Evolutionary conservation across 805 yeast genomes (phyloP).

Genomic region (Zygosaccharomyces rouxii): DNA sequence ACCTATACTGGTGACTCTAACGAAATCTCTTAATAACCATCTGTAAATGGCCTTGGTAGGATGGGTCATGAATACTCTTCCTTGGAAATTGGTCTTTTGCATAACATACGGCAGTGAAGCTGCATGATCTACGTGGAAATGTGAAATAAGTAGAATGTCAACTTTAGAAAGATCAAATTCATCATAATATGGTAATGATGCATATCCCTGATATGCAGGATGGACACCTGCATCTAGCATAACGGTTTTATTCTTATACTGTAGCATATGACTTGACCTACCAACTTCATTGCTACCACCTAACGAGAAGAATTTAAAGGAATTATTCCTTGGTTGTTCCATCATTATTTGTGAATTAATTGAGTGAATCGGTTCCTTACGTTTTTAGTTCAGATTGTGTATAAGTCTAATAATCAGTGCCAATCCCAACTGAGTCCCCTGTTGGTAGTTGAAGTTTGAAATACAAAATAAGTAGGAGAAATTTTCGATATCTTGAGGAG

Average conservation of each 20-base stretch:
- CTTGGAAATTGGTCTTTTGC: slow-evolving; percentile 93
- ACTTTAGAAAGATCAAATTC: slow-evolving; percentile 86
- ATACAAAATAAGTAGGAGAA: background rate
- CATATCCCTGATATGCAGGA: slow-evolving; percentile 87
- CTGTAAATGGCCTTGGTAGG: slow-evolving; percentile 97
- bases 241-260: slow-evolving; percentile 87
- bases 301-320: slow-evolving; percentile 71
- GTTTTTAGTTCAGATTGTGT: background rate
- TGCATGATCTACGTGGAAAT: slow-evolving; percentile 96
- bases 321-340: slow-evolving; percentile 20
- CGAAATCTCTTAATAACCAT: slow-evolving; percentile 93
- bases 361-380: too few species aligned
- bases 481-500: background rate
- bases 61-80: slow-evolving; percentile 97
- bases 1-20: slow-evolving; percentile 70
- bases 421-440: slow-evolving; percentile 9
- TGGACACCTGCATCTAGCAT: slow-evolving; percentile 99
- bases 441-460: slow-evolving; percentile 4
- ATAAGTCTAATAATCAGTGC: background rate
- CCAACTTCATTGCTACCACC: slow-evolving; percentile 99
- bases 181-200: slow-evolving; percentile 92
- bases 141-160: slow-evolving; percentile 83
- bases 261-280: slow-evolving; percentile 87
- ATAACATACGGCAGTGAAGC: slow-evolving; percentile 96
- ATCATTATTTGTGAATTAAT: background rate